Conservation (phyloP, 306 rosid genomes). For the Quercus wislizeni region DNA sequence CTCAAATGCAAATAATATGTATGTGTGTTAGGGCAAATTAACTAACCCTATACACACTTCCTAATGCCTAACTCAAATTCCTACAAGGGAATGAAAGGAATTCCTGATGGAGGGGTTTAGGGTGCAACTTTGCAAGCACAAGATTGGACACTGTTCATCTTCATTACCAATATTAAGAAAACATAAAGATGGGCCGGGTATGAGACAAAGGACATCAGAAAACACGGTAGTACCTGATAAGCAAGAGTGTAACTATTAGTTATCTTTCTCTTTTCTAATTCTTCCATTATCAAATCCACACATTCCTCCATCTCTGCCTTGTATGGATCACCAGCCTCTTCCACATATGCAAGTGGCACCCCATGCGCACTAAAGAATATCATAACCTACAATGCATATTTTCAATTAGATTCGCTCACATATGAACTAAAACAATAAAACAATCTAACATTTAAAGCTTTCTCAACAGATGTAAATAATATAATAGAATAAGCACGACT, state of each 20-base stretch:
- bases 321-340: constrained; percentile 98
- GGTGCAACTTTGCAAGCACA: neutral
- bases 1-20: too few species aligned
- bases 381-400: constrained; percentile 57
- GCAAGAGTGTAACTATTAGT: constrained; percentile 81
- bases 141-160: neutral
- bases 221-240: constrained; percentile 62
- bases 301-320: constrained; percentile 99
- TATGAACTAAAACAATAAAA: constrained; percentile 4
- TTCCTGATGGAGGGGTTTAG: neutral
- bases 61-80: too few species aligned
- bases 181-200: neutral
- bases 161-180: neutral
- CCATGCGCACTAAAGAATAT: constrained; percentile 97
- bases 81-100: too few species aligned
- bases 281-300: constrained; percentile 89
- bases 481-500: neutral
- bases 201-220: neutral
- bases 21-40: too few species aligned
- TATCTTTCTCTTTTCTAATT: constrained; percentile 74
- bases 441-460: neutral
- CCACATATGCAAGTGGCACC: constrained; percentile 96
- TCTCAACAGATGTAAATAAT: neutral
- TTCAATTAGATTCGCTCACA: constrained; percentile 14
- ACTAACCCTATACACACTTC: too few species aligned